A percentile compares a stretch with the other conserved stretches of the same genome.
Evolutionary conservation across 2,329 filamentous ascomycete genomes (phyloP).

Genomic region (Diaporthe batatas): DNA sequence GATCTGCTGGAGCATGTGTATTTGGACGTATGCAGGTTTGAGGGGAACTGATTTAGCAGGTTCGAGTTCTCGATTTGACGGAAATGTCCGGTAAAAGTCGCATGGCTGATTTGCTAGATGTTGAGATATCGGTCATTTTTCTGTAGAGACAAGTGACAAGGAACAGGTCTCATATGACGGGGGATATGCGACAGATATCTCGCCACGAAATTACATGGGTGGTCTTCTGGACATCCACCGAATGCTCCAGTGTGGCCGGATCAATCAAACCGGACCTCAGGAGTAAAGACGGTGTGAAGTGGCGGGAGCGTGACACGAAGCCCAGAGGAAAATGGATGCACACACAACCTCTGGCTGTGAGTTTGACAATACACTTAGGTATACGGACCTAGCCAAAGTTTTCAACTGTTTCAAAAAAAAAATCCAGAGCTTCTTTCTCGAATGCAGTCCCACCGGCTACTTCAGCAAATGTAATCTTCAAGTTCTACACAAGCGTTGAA

Average conservation of each 20-base stretch:
- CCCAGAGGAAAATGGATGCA: no score
- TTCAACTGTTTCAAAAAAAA: not conserved
- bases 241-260: no score
- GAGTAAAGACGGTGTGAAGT: slow-evolving; percentile 1
- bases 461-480: slow-evolving; percentile 25
- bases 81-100: slow-evolving; percentile 7
- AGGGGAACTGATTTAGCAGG: not conserved
- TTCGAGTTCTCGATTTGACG: not conserved
- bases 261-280: not conserved
- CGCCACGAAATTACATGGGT: not conserved
- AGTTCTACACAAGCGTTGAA: slow-evolving; percentile 21
- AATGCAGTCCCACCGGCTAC: slow-evolving; percentile 11
- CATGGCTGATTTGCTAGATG: not conserved
- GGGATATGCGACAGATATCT: not conserved
- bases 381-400: no score
- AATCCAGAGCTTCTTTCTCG: slow-evolving; percentile 10
- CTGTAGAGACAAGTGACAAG: not conserved
- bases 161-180: not conserved
- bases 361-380: no score
- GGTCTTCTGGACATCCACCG: not conserved
- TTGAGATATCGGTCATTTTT: not conserved
- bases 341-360: no score
- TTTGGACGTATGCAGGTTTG: not conserved
- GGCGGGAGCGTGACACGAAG: not conserved
- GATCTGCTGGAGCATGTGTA: slow-evolving; percentile 17